Percentiles rank a stretch among this genome's conserved stretches.
phyloP scores from a whole-genome alignment of 208 protist genomes.

The Trypanosoma conorhini region DNA sequence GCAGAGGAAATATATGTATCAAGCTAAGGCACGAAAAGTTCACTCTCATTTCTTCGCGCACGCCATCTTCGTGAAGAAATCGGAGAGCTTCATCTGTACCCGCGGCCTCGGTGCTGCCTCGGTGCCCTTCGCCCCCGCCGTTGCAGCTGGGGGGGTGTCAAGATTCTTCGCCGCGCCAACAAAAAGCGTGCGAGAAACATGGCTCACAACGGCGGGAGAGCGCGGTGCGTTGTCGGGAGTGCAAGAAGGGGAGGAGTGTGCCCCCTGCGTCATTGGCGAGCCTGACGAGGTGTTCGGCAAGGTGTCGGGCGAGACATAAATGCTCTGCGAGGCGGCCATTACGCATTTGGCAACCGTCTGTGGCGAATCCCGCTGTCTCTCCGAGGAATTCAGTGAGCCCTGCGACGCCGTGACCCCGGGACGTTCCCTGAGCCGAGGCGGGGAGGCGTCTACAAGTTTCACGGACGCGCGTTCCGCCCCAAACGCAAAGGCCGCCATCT shows the following conservation, averaged over 20 bases:
- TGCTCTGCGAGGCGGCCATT: neutral
- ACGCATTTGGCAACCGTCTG: slow-evolving; percentile 20
- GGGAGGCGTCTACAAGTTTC: slow-evolving; percentile 15
- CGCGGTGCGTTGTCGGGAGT: neutral
- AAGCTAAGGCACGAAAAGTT: slow-evolving; percentile 11
- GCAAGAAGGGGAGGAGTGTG: neutral
- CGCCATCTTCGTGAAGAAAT: slow-evolving; percentile 87
- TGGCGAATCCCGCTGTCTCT: neutral
- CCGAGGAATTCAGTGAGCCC: neutral
- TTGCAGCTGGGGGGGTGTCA: no score
- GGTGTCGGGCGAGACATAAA: neutral
- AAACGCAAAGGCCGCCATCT: slow-evolving; percentile 68
- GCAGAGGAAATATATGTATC: slow-evolving; percentile 30
- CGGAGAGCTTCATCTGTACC: slow-evolving; percentile 77
- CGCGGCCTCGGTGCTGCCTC: slow-evolving; percentile 25
- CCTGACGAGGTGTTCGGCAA: neutral
- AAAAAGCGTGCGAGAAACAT: slow-evolving; percentile 19
- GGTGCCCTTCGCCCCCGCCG: neutral
- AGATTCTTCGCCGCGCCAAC: neutral
- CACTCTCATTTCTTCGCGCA: slow-evolving; percentile 45
- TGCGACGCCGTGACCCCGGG: slow-evolving; percentile 6
- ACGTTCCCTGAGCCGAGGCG: neutral
- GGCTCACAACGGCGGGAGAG: neutral
- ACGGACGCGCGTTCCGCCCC: slow-evolving; percentile 28
- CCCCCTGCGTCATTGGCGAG: neutral